Evolutionary conservation across 2,329 filamentous ascomycete genomes (phyloP).

Genomic region (Paecilomyces sp.): DNA sequence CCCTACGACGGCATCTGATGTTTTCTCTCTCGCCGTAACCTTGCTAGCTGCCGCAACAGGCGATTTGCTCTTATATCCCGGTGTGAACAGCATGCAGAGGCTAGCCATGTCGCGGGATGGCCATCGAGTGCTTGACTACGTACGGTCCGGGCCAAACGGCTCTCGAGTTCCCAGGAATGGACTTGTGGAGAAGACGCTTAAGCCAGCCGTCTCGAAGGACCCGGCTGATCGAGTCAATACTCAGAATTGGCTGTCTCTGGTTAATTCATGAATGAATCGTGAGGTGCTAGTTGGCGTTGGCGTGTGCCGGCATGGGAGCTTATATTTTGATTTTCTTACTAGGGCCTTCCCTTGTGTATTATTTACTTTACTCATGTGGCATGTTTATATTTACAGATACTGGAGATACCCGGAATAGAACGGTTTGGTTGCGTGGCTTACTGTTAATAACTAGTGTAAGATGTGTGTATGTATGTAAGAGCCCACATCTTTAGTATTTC

Average conservation of each 20-base stretch:
- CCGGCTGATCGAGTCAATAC: constrained; percentile 23
- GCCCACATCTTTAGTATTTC: neutral
- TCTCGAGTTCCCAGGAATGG: constrained; percentile 33
- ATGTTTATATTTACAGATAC: neutral
- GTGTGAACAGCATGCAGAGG: constrained; percentile 31
- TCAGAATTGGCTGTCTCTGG: constrained; percentile 21
- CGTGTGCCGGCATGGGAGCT: neutral
- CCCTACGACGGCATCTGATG: constrained; percentile 34
- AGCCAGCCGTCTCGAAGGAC: constrained; percentile 33
- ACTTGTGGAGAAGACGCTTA: constrained; percentile 30
- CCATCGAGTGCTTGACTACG: constrained; percentile 35
- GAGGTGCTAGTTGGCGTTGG: no score
- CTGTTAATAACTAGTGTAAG: neutral
- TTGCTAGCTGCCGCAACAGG: constrained; percentile 39
- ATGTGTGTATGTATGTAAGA: neutral
- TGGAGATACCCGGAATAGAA: neutral
- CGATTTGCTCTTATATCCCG: constrained; percentile 36
- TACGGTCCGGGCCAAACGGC: constrained; percentile 29
- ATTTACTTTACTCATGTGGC: neutral
- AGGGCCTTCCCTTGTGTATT: neutral
- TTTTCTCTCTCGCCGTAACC: constrained; percentile 41
- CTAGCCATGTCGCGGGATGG: constrained; percentile 39
- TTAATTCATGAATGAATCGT: neutral
- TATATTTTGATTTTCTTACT: neutral
- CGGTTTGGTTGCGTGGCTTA: neutral